Conservation (phyloP, 352 stramenopile genomes). For the Globisporangium apiculatum region DNA sequence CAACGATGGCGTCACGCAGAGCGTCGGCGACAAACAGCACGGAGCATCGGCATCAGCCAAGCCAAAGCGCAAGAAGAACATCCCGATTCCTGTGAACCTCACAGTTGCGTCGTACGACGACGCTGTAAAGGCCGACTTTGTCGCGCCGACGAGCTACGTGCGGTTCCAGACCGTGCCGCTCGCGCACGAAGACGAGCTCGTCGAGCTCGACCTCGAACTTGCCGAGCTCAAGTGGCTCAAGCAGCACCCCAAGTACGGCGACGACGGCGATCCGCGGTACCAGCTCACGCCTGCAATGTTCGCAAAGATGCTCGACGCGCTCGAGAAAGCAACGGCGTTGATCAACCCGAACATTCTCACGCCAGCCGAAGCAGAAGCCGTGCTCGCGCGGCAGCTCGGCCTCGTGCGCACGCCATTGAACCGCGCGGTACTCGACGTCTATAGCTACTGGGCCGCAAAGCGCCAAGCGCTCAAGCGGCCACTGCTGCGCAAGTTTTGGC, state of each 20-base stretch:
- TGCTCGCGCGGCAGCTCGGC: conserved; percentile 55
- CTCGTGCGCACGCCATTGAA: conserved; percentile 72
- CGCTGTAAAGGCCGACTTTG: conserved; percentile 59
- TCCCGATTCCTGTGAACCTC: conserved; percentile 79
- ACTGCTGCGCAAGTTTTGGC: conserved; percentile 94
- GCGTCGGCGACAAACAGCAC: conserved; percentile 45
- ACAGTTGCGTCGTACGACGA: conserved; percentile 58
- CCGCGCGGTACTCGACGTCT: conserved; percentile 74
- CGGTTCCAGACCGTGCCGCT: conserved; percentile 63
- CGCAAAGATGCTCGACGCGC: conserved; percentile 78
- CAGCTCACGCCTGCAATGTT: conserved; percentile 61
- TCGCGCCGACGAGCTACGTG: conserved; percentile 76
- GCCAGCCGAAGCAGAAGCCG: conserved; percentile 60
- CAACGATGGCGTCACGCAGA: conserved; percentile 19
- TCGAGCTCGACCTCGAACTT: conserved; percentile 74
- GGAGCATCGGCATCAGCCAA: conserved; percentile 19
- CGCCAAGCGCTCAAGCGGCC: conserved; percentile 89
- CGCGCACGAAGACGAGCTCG: conserved; percentile 30
- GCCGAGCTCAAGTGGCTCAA: conserved; percentile 86
- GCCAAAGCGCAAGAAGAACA: conserved; percentile 72
- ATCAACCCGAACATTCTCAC: conserved; percentile 78
- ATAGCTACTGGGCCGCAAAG: conserved; percentile 96
- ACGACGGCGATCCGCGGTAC: conserved; percentile 72
- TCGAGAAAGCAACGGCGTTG: conserved; percentile 79
- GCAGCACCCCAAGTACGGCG: conserved; percentile 76